Conservation (phyloP, 1,284 basidiomycete species). For the Ustilago sp. region DNA sequence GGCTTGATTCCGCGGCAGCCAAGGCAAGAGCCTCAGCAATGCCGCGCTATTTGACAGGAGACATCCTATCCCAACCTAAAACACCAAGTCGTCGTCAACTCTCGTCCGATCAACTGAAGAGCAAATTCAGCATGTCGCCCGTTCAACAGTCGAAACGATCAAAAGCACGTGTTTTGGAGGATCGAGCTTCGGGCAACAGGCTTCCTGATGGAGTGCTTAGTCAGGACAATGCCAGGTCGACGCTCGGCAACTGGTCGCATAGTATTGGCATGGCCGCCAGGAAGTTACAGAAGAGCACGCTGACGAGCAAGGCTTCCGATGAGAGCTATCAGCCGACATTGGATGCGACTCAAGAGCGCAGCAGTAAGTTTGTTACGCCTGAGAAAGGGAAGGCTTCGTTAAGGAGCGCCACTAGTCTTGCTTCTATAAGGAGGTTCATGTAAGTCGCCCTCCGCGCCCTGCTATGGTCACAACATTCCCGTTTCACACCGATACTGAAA, state of each 20-base stretch:
- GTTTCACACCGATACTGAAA: background rate
- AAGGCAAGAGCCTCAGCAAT: constrained; percentile 11
- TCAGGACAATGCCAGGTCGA: constrained; percentile 21
- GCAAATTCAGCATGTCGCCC: constrained; percentile 54
- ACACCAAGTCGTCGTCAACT: constrained; percentile 24
- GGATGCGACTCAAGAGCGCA: background rate
- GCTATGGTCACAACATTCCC: background rate
- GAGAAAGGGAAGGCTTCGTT: constrained; percentile 25
- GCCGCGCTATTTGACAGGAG: constrained; percentile 9
- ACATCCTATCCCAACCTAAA: constrained; percentile 11
- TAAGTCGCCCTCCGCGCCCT: constrained; percentile 1
- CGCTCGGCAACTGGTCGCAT: constrained; percentile 39
- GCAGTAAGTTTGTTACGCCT: constrained; percentile 7
- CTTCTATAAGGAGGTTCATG: constrained; percentile 35
- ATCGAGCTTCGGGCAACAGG: background rate
- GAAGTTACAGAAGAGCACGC: constrained; percentile 25
- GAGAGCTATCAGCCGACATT: constrained; percentile 24
- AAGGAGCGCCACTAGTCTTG: constrained; percentile 22
- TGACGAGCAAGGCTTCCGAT: constrained; percentile 19
- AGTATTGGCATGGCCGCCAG: constrained; percentile 30
- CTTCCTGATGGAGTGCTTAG: constrained; percentile 12
- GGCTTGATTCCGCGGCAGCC: background rate
- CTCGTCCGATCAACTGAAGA: constrained; percentile 27
- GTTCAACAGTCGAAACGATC: constrained; percentile 35
- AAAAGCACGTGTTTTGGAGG: constrained; percentile 27